phyloP scores from a whole-genome alignment of 176 grass and related monocot species.

The Canna indica region DNA sequence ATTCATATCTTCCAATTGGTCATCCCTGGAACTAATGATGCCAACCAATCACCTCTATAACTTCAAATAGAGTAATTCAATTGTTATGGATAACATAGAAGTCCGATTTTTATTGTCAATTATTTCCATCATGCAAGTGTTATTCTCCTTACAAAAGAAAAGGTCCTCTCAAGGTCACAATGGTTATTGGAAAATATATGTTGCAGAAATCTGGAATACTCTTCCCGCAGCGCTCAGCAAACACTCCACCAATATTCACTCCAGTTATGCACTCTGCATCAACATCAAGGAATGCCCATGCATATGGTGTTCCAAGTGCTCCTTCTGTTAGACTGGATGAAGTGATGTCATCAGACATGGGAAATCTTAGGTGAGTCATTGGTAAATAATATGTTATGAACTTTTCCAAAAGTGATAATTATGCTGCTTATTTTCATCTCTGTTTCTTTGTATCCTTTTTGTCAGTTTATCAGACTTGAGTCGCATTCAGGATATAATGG shows the following conservation, averaged over 20 bases:
- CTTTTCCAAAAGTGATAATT: not conserved
- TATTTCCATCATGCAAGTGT: not conserved
- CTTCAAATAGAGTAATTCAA: too few relatives aligned
- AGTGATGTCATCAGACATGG: conserved; percentile 36
- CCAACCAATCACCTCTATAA: too few relatives aligned
- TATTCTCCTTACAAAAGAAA: not conserved
- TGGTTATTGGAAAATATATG: not conserved
- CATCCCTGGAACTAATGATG: too few relatives aligned
- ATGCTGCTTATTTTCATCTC: not conserved
- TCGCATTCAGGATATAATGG: conserved; percentile 58
- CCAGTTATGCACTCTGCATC: conserved; percentile 33
- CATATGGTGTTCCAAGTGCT: conserved; percentile 43
- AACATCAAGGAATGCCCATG: conserved; percentile 2
- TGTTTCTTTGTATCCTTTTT: conserved; percentile 1
- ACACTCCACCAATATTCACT: conserved; percentile 71
- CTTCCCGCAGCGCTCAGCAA: conserved; percentile 55
- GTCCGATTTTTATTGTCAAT: too few relatives aligned
- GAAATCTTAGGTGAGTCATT: conserved; percentile 48
- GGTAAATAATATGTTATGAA: not conserved
- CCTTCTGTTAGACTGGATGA: conserved; percentile 33
- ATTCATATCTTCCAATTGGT: too few relatives aligned
- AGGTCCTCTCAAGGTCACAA: too few relatives aligned
- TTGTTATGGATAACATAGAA: too few relatives aligned
- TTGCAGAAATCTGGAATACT: conserved; percentile 64
- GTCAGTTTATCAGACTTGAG: conserved; percentile 65